Evolutionary conservation across 2,329 filamentous ascomycete genomes (phyloP).

Genomic region (Trichoderma gracile): DNA sequence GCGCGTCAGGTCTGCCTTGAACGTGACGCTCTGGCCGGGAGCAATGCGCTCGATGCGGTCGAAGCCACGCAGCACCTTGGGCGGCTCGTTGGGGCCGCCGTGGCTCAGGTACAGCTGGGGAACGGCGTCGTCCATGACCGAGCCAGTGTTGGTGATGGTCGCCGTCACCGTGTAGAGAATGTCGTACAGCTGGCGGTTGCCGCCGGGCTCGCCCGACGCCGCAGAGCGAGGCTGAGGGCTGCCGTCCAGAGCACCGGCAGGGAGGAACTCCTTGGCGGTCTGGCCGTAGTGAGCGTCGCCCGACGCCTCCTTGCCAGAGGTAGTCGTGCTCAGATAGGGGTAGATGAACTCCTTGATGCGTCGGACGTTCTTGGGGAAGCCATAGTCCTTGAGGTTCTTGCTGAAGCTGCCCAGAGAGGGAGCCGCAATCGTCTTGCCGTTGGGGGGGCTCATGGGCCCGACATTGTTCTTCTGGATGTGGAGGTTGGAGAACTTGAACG

Average conservation of each 20-base stretch:
- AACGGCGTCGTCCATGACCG: slow-evolving; percentile 66
- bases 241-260: slow-evolving; percentile 56
- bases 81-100: slow-evolving; percentile 72
- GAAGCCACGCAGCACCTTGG: slow-evolving; percentile 72
- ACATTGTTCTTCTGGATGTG: slow-evolving; percentile 53
- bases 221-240: slow-evolving; percentile 57
- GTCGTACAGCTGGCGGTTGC: slow-evolving; percentile 67
- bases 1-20: slow-evolving; percentile 69
- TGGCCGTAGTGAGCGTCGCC: slow-evolving; percentile 61
- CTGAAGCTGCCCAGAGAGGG: slow-evolving; percentile 65
- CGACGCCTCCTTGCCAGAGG: slow-evolving; percentile 56
- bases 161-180: slow-evolving; percentile 67
- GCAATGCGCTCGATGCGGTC: slow-evolving; percentile 69
- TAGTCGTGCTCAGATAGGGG: slow-evolving; percentile 69
- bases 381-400: slow-evolving; percentile 63
- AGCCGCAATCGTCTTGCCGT: slow-evolving; percentile 62
- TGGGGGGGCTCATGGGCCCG: slow-evolving; percentile 57
- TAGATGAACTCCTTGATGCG: slow-evolving; percentile 63
- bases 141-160: slow-evolving; percentile 71
- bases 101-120: slow-evolving; percentile 78
- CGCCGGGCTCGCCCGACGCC: slow-evolving; percentile 58
- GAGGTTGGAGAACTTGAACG: slow-evolving; percentile 72
- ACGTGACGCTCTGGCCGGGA: slow-evolving; percentile 66
- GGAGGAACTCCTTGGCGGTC: slow-evolving; percentile 60
- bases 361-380: slow-evolving; percentile 62